Conservation (phyloP, 2,329 filamentous ascomycete species). For the Trichophyton schoenleinii region DNA sequence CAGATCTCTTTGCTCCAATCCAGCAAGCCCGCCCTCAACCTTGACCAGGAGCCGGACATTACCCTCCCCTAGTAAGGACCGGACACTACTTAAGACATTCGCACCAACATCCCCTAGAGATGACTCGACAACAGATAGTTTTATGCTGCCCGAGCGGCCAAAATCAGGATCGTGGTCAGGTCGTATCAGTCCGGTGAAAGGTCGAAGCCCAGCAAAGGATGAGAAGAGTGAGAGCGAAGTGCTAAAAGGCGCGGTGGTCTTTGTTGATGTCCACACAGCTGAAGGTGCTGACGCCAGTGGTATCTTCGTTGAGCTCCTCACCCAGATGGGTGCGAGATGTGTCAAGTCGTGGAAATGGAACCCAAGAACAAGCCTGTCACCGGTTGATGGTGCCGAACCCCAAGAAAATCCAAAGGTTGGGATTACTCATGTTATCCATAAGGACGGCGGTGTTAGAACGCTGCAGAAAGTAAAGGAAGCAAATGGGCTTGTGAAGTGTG, state of each 20-base stretch:
- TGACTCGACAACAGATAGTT: background rate
- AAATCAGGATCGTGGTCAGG: slow-evolving; percentile 1
- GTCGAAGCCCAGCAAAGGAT: slow-evolving; percentile 18
- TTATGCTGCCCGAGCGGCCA: slow-evolving; percentile 11
- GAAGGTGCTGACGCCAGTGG: slow-evolving; percentile 68
- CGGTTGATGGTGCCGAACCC: slow-evolving; percentile 22
- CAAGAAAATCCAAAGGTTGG: slow-evolving; percentile 44
- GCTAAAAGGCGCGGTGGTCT: slow-evolving; percentile 61
- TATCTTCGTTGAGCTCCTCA: slow-evolving; percentile 69
- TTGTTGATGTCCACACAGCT: slow-evolving; percentile 70
- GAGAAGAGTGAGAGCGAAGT: slow-evolving; percentile 25
- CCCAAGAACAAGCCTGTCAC: slow-evolving; percentile 35
- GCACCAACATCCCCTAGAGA: background rate
- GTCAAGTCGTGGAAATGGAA: slow-evolving; percentile 67
- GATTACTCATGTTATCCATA: slow-evolving; percentile 82
- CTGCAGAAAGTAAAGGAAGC: slow-evolving; percentile 62
- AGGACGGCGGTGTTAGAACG: slow-evolving; percentile 69
- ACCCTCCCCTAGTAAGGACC: slow-evolving; percentile 17
- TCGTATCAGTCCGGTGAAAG: slow-evolving; percentile 18
- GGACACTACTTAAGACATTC: slow-evolving; percentile 9
- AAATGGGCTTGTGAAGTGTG: slow-evolving; percentile 65
- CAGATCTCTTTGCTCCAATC: slow-evolving; percentile 42
- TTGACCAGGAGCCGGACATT: slow-evolving; percentile 17
- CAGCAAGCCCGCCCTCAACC: slow-evolving; percentile 23
- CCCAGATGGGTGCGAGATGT: slow-evolving; percentile 69